These are phyloP conservation scores for Pichia sp. DNA, from an alignment of 1,139 yeast genomes.

Conservation along the genomic window DNA sequence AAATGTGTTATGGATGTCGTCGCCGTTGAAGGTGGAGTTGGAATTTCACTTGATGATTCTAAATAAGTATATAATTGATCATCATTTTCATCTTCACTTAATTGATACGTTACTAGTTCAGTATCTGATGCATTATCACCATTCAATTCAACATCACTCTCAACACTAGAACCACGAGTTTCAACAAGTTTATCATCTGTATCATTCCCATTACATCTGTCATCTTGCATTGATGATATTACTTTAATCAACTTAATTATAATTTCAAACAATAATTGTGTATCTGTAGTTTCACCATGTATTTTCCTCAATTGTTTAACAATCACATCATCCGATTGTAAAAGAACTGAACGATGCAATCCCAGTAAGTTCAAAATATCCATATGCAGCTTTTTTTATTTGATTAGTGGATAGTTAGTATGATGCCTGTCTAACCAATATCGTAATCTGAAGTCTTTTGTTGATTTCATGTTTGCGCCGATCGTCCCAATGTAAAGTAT, in stretches of 20 bases:
- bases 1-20: not conserved
- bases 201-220: not conserved
- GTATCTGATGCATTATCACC: not conserved
- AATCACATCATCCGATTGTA: not conserved
- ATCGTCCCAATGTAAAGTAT: not conserved
- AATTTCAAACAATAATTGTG: not conserved
- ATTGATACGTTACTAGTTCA: not conserved
- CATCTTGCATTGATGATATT: not conserved
- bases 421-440: too few species aligned
- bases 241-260: not conserved
- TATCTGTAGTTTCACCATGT: not conserved
- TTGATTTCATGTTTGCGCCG: not conserved
- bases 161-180: not conserved
- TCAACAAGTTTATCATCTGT: not conserved
- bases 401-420: too few species aligned
- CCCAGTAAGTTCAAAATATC: not conserved
- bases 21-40: too few species aligned
- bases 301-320: not conserved
- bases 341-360: not conserved
- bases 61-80: not conserved
- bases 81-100: not conserved
- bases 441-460: too few species aligned
- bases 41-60: not conserved
- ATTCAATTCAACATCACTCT: not conserved
- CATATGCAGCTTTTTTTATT: not conserved